A percentile compares a stretch with the other conserved stretches of the same genome.
These are phyloP conservation scores for Fusarium ambrosium DNA, from an alignment of 2,329 filamentous ascomycete genomes.

Conservation along the genomic window DNA sequence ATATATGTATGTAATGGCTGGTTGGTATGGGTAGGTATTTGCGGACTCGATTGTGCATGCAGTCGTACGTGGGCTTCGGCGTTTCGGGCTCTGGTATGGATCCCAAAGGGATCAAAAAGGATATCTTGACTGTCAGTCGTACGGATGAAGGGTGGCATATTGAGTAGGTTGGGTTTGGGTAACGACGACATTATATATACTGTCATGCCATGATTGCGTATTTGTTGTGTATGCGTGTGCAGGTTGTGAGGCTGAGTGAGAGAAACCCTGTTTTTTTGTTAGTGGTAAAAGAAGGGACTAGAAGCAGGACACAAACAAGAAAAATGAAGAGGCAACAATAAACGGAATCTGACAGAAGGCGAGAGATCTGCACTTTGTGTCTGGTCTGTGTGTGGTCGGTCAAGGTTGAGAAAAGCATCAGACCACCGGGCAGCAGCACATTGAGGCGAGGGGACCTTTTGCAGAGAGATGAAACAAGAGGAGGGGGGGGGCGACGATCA, in stretches of 20 bases:
- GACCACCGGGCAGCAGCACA: conserved; percentile 23
- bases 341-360: background rate
- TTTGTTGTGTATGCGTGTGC: background rate
- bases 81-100: conserved; percentile 18
- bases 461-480: conserved; percentile 2
- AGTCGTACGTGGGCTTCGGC: conserved; percentile 20
- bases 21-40: conserved; percentile 6
- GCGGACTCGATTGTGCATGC: conserved; percentile 8
- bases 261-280: background rate
- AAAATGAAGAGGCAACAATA: background rate
- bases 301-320: background rate
- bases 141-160: conserved; percentile 1
- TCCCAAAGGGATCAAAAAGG: conserved; percentile 14
- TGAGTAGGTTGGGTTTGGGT: background rate
- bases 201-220: background rate
- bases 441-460: conserved; percentile 18
- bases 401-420: conserved; percentile 5
- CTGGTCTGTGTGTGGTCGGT: background rate
- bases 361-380: background rate
- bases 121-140: conserved; percentile 1
- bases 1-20: conserved; percentile 25
- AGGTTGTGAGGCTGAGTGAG: background rate
- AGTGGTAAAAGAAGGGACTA: conserved; percentile 1
- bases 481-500: conserved; percentile 1
- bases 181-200: conserved; percentile 6